Percentiles rank a stretch among this genome's conserved stretches.
Evolutionary conservation across 2,329 filamentous ascomycete species (phyloP).

Genomic region (Neonectria magnoliae): DNA sequence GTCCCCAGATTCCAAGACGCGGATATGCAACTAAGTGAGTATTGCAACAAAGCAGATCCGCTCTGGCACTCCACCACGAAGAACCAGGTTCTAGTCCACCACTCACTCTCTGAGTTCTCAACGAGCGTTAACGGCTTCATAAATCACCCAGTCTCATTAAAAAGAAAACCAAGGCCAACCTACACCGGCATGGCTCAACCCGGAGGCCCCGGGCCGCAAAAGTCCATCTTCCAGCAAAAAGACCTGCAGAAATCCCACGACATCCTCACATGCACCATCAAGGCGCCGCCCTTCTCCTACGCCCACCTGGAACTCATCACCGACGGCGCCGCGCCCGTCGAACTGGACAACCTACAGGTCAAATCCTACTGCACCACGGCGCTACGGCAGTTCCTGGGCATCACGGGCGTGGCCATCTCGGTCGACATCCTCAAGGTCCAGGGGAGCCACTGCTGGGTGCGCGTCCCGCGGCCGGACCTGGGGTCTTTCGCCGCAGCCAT

Average conservation of each 20-base stretch:
- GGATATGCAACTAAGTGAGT: constrained; percentile 34
- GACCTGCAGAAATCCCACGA: constrained; percentile 56
- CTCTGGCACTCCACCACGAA: background rate
- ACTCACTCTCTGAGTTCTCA: background rate
- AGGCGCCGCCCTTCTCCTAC: constrained; percentile 64
- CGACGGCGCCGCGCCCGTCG: constrained; percentile 34
- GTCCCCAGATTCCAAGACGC: constrained; percentile 17
- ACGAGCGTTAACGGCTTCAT: background rate
- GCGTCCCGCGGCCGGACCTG: constrained; percentile 70
- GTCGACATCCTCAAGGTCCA: constrained; percentile 75
- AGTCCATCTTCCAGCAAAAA: constrained; percentile 44
- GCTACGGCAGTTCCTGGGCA: constrained; percentile 74
- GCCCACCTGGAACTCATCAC: constrained; percentile 62
- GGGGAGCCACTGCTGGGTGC: constrained; percentile 68
- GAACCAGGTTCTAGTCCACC: background rate
- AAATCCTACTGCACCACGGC: constrained; percentile 71
- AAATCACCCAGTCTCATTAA: background rate
- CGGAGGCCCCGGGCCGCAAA: constrained; percentile 30
- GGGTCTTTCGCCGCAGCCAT: constrained; percentile 70
- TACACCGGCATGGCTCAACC: constrained; percentile 36
- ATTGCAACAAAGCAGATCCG: constrained; percentile 31
- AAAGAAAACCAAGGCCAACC: background rate
- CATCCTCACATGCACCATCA: constrained; percentile 63
- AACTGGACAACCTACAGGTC: constrained; percentile 70
- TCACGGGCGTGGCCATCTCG: constrained; percentile 72